Base-by-base conservation (phyloP, 2,329 filamentous ascomycete genomes). In the Curvularia eragrostidis region DNA sequence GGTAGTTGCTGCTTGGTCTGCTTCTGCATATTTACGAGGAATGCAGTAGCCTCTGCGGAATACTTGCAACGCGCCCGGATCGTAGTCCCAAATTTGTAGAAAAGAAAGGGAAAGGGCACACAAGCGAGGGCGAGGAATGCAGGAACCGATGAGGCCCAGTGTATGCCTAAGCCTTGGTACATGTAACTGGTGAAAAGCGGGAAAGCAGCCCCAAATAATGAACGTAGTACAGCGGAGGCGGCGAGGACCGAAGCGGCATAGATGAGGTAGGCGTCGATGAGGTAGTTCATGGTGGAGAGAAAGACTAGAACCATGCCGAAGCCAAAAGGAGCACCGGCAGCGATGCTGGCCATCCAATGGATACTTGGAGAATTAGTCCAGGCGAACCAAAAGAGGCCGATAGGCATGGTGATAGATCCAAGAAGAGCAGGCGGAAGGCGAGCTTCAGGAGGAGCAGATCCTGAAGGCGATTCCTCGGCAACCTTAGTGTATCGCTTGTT, bases 251-350 rank as follows among this genome's bases (percentile, higher is more conserved):
- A 43, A 1, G 52, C 52, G 2, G 32, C 43, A 39, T 69, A 73
- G 1, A 61, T 87, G 48, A 87, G 85, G 58, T 73, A 87, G 5
- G 86, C 79, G 68, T 91, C 89, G 59, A 91, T 85, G 12, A 91
- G 81, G 75, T 90, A 91, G 75, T 86, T 89, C 70, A 87, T 82
- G 44, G 87, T 76, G 5, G 81, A 81, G 23, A 72, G 62, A 58
- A 68, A 73, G 5, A 71, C 43, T 5, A 71, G 49, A 0, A 73
- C 66, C 65, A 70, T 78, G 63, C 76, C 77, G 21, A 77, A 64
- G 0, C 83, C 83, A 7, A 85, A 78, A 0, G 83, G 62, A 2
- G 72, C 67, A 0, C 80, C 83, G 0, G 82, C 84, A 1, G 83
- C 59, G 58, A 84, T 78, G 9, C 82, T 81, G 1, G 79, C 80